Base-by-base conservation (phyloP, 371 early-diverging fungal genomes). In the Mortierella sp. region DNA sequence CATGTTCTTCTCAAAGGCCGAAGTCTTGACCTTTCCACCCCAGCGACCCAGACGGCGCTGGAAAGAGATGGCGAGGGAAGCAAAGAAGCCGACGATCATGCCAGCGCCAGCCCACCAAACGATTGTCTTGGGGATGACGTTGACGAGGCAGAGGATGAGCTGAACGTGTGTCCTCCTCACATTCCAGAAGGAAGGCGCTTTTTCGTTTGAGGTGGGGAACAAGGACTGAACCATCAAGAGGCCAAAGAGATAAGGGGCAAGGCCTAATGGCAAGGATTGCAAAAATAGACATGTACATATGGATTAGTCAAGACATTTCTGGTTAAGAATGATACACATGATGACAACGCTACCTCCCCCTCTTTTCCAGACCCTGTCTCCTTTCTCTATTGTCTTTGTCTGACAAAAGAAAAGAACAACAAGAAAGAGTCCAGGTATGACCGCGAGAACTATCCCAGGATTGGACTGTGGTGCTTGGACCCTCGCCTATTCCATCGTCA, bases 41-140 rank as follows among this genome's bases (percentile, higher is more conserved):
- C 85, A 84, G 12, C 63, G 81, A 27, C 85, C 84, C 68, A 56
- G 63, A 21, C 75, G 65, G 60, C 75, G 83, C 51, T 80, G 83
- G 29, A 63, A 46, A 1, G 70, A 76, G 32, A 91, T 84, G 11
- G 80, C 56, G 44, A 91, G 44, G 3, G 89, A 88, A 4, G 87
- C 89, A 29, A 91, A 38, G 63, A 88, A 88, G 1, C 93, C 93
- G 35, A 89, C 88, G 43, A 90, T 58, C n/a, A 92, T 72, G 29
- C 92, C 92, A 32, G 91, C 82, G 68, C 91, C 68, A 27, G 91
- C 91, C 93, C 93, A 93, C 93, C 93, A 93, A n/a, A 91, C 80
- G 72, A 91, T 91, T 43, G 91, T 92, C 74, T 90, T 90, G n/a
- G 83, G 87, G 18, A 89, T 74, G 56, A 87, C 91, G 72, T 93